Conservation (phyloP, 257 asterid species). For the Solanum verrucosum region DNA sequence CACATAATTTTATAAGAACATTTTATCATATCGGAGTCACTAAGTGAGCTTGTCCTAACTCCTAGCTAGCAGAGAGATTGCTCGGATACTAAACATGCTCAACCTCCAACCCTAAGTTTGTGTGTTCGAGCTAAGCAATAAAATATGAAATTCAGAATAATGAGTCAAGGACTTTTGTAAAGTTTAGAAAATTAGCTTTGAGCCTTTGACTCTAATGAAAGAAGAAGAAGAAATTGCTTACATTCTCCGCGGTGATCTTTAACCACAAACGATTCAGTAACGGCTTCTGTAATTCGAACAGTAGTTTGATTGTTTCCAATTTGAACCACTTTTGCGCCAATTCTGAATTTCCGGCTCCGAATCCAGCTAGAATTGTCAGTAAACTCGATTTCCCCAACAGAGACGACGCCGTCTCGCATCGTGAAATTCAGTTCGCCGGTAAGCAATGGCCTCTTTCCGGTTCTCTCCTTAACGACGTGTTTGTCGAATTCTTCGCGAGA, state of each 20-base stretch:
- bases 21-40: background rate
- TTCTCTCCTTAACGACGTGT: constrained; percentile 43
- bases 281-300: constrained; percentile 34
- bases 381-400: constrained; percentile 49
- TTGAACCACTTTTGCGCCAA: constrained; percentile 51
- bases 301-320: background rate
- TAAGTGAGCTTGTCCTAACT: background rate
- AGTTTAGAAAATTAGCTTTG: background rate
- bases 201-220: background rate
- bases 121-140: background rate
- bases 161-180: background rate
- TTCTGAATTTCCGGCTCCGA: constrained; percentile 47
- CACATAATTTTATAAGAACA: no score
- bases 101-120: no score
- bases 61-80: background rate
- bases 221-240: constrained; percentile 17
- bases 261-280: constrained; percentile 53
- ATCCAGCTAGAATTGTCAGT: constrained; percentile 82
- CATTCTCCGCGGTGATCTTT: constrained; percentile 80
- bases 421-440: constrained; percentile 34
- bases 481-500: constrained; percentile 20
- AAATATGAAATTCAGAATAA: background rate
- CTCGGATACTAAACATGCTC: no score
- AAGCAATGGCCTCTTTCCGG: constrained; percentile 55
- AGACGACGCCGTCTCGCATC: constrained; percentile 40